Conservation (phyloP, 1,284 basidiomycete genomes). For the Ustilago sp. region DNA sequence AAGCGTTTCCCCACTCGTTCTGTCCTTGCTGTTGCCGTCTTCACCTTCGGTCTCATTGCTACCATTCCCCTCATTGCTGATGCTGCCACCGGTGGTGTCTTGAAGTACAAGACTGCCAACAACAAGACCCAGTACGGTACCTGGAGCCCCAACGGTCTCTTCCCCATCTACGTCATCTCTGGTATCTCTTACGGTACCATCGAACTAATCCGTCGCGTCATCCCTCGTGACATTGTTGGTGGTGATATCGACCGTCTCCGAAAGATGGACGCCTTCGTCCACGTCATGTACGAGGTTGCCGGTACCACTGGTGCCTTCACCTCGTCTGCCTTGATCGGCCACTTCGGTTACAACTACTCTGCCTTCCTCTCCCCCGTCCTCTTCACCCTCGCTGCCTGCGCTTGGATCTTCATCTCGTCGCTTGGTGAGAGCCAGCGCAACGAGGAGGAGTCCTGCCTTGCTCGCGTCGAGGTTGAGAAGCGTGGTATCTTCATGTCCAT, state of each 20-base stretch:
- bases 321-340: slow-evolving; percentile 68
- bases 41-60: slow-evolving; percentile 68
- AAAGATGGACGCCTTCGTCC: slow-evolving; percentile 70
- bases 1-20: slow-evolving; percentile 69
- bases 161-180: slow-evolving; percentile 65
- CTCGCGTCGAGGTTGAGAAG: slow-evolving; percentile 37
- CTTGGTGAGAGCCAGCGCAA: slow-evolving; percentile 44
- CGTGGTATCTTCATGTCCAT: slow-evolving; percentile 46
- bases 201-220: slow-evolving; percentile 70
- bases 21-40: slow-evolving; percentile 67
- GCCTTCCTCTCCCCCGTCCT: slow-evolving; percentile 66
- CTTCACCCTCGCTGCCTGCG: slow-evolving; percentile 61
- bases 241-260: slow-evolving; percentile 65
- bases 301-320: slow-evolving; percentile 70
- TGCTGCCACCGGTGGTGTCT: slow-evolving; percentile 67
- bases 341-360: slow-evolving; percentile 70
- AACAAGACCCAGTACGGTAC: slow-evolving; percentile 66
- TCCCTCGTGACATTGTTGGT: slow-evolving; percentile 68
- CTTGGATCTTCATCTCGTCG: slow-evolving; percentile 62
- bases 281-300: slow-evolving; percentile 70
- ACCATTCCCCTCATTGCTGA: slow-evolving; percentile 68
- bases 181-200: slow-evolving; percentile 70
- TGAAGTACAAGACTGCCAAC: slow-evolving; percentile 59
- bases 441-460: slow-evolving; percentile 37
- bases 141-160: slow-evolving; percentile 68